Base-by-base conservation (phyloP, 1,139 yeast genomes). In the Hansenula anomala region DNA sequence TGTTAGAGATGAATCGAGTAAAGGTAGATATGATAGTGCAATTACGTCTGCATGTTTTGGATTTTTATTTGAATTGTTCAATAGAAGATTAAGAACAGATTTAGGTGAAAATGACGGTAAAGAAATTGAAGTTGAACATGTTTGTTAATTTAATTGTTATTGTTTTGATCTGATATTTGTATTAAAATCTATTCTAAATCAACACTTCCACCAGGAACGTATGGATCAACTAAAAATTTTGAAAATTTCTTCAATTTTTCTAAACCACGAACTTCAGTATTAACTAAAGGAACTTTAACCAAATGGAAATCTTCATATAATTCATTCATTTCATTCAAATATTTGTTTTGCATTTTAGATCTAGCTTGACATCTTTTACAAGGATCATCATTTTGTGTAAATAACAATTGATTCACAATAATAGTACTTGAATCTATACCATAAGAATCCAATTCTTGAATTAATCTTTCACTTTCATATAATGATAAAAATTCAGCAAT, bases 371-470 rank as follows among this genome's bases (percentile, higher is more conserved):
- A 92, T 64, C 97, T 82, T 58, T 80, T 84, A 66, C 98, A 92
- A 46, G 78, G 81, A 47, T 75, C 81, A 35, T 61, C 64, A 28
- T 50, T 37, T 38, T 81, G 89, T 15, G 96, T 95, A 64, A 85
- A 87, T 46, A 92, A 67, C 51, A 92, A 74, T 66, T 92, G 98
- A 66, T 92, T 92, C 38, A 92, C 96, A 46, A 92, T 90, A 55
- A 92, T 92, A 33, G 96, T 84, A 63, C 89, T 92, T 45, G 94
- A 96, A 61, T 92, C 98, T 82, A 92, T 92, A 50, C 89, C 86
- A 64, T 87, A 92, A 38, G 94, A 81, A 67, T 89, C 84, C 60
- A 92, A 76, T 61, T 92, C 98, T 67, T 92, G 98, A 51, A 90
- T 86, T 82, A 92, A 79, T 66, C 98, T 81, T 67, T 92, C 98